Base-by-base conservation (phyloP, 345 rosid species). In the Euclidium syriacum region DNA sequence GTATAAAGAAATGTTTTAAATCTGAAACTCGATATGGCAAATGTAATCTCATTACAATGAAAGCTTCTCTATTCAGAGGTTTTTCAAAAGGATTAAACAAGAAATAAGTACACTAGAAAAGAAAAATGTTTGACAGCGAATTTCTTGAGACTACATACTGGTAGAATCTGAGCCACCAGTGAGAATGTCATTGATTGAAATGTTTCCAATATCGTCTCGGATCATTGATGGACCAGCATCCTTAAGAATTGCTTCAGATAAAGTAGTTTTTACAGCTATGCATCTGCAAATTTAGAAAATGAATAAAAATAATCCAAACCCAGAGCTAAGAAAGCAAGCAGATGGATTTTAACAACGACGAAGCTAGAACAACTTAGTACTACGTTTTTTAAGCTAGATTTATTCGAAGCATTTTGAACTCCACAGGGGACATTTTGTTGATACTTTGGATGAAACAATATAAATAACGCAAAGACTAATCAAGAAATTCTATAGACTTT, bases 171-270 rank as follows among this genome's bases (percentile, higher is more conserved):
- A 72, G 79, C 88, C 90, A 71, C 98, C 97, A 65, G 73, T 72
- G 82, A 92, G 88, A 78, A 92, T 87, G 73, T 92, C 96, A 69
- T 70, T 79, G 71, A 92, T 73, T 52, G 91, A 85, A 75, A 89
- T 52, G 67, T 60, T 80, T 71, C 84, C 96, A 36, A 92, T 89
- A 42, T 87, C 78, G 7, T 78, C 83, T 76, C 88, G 79, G 79
- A 92, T 72, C 27, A 92, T 67, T 44, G 94, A 84, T 23, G 95
- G 95, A 33, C 79, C 76, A 56, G 87, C 91, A 18, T 74, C 80
- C 58, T 78, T 77, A 18, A 92, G 79, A 67, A 73, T 33, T 52
- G 80, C 95, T 77, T 81, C 94, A 29, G 87, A 60, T 72, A 89
- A 35, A 56, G 98, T 74, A 71, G 98, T 92, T 64, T 81, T 87